Conservation (phyloP, 176 grass and related monocot species). For the Oropetium thomaeum region DNA sequence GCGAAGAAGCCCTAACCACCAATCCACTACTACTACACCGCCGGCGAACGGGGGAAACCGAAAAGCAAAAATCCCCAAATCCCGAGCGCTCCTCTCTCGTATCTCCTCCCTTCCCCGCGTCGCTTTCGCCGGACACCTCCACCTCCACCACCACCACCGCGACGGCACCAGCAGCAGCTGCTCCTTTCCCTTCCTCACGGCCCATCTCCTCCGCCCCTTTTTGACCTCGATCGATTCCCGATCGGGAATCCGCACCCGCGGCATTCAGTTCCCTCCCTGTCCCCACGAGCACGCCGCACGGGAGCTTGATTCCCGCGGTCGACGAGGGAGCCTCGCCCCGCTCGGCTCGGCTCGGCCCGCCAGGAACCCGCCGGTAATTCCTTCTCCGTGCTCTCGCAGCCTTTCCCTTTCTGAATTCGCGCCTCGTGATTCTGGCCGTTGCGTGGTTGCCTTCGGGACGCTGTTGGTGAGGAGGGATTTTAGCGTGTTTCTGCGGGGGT, state of each 20-base stretch:
- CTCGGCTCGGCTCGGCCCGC: background rate
- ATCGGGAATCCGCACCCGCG: conserved; percentile 22
- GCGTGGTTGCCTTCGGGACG: background rate
- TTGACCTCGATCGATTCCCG: conserved; percentile 25
- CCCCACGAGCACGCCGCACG: background rate
- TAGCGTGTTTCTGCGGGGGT: background rate
- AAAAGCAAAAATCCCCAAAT: conserved; percentile 15
- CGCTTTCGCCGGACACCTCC: conserved; percentile 59
- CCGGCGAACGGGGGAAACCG: background rate
- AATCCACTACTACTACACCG: too few species aligned
- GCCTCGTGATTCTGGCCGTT: background rate
- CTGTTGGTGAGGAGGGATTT: background rate
- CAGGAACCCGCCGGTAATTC: conserved; percentile 5
- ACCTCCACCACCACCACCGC: background rate
- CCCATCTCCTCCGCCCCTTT: background rate
- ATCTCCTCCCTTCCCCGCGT: background rate
- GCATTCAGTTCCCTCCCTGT: conserved; percentile 23
- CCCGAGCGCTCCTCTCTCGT: background rate
- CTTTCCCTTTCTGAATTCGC: background rate
- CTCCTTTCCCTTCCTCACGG: conserved; percentile 17
- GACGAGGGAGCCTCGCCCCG: background rate
- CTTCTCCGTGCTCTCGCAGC: background rate
- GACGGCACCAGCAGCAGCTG: conserved; percentile 3
- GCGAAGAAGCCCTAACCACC: conserved; percentile 33
- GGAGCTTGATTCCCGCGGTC: background rate